Evolutionary conservation across 148 eudicot genomes (phyloP), one percentile per base, ranked within the genome.

Genomic region (Persicaria maculosa): DNA sequence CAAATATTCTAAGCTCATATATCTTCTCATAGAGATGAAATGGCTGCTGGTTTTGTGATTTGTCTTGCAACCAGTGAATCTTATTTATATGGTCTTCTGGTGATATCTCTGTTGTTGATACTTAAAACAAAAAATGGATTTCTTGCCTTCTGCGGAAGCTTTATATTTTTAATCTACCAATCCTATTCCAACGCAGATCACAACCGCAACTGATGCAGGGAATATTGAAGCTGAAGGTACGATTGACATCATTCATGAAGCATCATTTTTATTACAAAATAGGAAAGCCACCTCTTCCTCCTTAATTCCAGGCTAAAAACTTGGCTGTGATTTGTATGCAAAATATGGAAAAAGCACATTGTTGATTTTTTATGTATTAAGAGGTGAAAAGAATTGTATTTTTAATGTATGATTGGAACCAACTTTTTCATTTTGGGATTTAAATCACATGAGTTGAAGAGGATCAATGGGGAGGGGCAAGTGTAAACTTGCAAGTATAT

Each of bases 221-320:
- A 14, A 45, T 40, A 65, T 7, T 1, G 36, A 65, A 65, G 19
- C 70, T 65, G 70, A 65, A 65, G 70, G 70, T 65, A 65, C 43
- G 19, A 12, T 8, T 17, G 36, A 11, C 17, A 36, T 65, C 17
- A 7, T 11, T 31, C 15, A 14, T 43, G 70, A 40, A 65, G 70
- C 46, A 12, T 65, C 47, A 65, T 43, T 36, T 65, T 40, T 17
- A 14, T 40, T 65, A 6, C 7, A 25, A 62, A 22, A 14, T 62
- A 25, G 68, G 68, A 62, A 36, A 62, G 14, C 14, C 10, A 31
- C 68, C 44, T n/a, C 68, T 62, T 62, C 68, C n/a, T 62, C 5
- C 47, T 6, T 9, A 65, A 40, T 65, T 65, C 14, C 43, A 65
- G 47, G 16, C 70, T 40, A 40, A 40, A 15, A 58, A 6, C 11